Conservation (phyloP, 2,329 filamentous ascomycete species). For the Clarireedia homoeocarpa region DNA sequence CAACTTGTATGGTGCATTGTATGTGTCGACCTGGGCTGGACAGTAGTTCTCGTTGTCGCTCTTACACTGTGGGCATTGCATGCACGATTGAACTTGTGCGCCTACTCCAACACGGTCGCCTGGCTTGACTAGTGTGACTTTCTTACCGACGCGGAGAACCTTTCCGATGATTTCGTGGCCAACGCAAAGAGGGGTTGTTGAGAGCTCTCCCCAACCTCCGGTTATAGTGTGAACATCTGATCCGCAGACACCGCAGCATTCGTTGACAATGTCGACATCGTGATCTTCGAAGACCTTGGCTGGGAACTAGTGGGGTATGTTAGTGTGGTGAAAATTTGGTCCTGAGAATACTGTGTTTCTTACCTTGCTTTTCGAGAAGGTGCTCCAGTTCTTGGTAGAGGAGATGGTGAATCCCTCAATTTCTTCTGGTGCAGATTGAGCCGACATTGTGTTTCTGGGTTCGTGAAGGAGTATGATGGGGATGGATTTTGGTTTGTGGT, state of each 20-base stretch:
- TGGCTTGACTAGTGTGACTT: constrained; percentile 47
- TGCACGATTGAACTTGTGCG: constrained; percentile 41
- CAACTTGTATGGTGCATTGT: constrained; percentile 21
- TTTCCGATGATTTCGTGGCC: constrained; percentile 44
- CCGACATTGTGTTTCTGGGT: neutral
- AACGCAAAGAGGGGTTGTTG: constrained; percentile 25
- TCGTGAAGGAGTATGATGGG: too few relatives aligned
- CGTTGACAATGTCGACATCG: constrained; percentile 81
- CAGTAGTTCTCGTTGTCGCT: constrained; percentile 24
- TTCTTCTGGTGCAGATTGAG: constrained; percentile 38
- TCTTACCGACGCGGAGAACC: constrained; percentile 46
- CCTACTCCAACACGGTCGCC: constrained; percentile 46
- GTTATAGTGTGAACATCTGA: constrained; percentile 26
- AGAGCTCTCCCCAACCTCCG: constrained; percentile 20
- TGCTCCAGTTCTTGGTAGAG: constrained; percentile 21
- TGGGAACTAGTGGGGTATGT: neutral
- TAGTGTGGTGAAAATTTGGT: neutral
- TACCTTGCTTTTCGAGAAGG: constrained; percentile 22
- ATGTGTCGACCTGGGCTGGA: constrained; percentile 20
- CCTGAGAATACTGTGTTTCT: neutral
- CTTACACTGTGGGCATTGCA: constrained; percentile 44
- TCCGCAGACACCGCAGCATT: constrained; percentile 44
- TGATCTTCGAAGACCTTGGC: constrained; percentile 73
- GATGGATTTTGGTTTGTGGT: too few relatives aligned
- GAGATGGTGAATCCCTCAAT: constrained; percentile 52